These are phyloP conservation scores for Solanum rostratum DNA, from an alignment of 257 asterid genomes.

Conservation along the genomic window DNA sequence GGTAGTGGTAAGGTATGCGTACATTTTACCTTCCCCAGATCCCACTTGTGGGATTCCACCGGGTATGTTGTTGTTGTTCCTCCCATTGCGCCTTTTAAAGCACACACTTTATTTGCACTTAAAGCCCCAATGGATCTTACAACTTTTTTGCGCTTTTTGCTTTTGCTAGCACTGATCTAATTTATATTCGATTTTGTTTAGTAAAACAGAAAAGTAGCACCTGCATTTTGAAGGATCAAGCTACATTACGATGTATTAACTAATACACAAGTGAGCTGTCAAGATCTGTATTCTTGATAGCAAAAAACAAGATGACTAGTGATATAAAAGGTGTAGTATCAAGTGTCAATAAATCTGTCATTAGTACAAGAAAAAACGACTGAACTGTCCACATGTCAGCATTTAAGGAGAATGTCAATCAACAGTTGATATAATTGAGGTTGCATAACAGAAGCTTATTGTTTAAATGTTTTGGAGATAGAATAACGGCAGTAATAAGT, in stretches of 20 bases:
- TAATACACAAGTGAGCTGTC: background rate
- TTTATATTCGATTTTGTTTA: background rate
- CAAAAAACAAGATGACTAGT: background rate
- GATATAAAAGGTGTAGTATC: background rate
- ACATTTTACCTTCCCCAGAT: too few relatives aligned
- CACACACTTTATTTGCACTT: too few relatives aligned
- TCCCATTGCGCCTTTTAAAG: too few relatives aligned
- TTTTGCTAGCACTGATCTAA: too few relatives aligned
- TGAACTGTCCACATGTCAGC: background rate
- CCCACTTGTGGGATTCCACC: too few relatives aligned
- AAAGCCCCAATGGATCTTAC: too few relatives aligned
- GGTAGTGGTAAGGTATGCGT: too few relatives aligned
- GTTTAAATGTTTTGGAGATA: background rate
- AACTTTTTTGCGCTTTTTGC: too few relatives aligned
- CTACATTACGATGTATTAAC: background rate
- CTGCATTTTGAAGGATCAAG: background rate
- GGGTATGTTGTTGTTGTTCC: too few relatives aligned
- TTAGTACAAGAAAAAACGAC: background rate
- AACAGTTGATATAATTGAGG: background rate
- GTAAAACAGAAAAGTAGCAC: background rate
- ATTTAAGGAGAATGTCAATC: background rate
- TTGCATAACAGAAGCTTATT: background rate
- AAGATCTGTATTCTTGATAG: background rate
- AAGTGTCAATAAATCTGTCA: background rate
- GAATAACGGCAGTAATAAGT: background rate